Conservation (phyloP, 306 rosid species). For the Trifolium pratense region DNA sequence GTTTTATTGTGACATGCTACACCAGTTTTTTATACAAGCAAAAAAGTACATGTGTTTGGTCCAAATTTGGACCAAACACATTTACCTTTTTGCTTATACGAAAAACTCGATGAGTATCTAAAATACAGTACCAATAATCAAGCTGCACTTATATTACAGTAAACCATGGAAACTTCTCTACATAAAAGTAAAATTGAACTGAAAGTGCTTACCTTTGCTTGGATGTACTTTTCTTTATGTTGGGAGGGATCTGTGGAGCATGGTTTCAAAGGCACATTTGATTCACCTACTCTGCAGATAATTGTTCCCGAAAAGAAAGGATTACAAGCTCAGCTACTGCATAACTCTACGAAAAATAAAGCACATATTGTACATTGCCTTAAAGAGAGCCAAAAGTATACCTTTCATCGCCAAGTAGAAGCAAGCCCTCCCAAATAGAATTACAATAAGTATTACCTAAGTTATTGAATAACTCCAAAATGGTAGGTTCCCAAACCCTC, state of each 20-base stretch:
- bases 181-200: constrained; percentile 26
- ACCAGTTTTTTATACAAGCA: too few species aligned
- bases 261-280: constrained; percentile 66
- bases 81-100: too few species aligned
- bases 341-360: constrained; percentile 19
- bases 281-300: constrained; percentile 58
- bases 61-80: too few species aligned
- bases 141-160: constrained; percentile 11
- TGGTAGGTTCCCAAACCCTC: constrained; percentile 88
- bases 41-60: too few species aligned
- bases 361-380: constrained; percentile 4
- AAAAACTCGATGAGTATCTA: background rate
- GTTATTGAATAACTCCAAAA: constrained; percentile 80
- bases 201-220: constrained; percentile 70
- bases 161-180: constrained; percentile 16
- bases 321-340: constrained; percentile 19
- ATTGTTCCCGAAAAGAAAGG: constrained; percentile 36
- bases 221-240: constrained; percentile 81
- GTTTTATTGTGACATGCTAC: constrained; percentile 4
- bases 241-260: constrained; percentile 64
- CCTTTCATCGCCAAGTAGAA: constrained; percentile 63
- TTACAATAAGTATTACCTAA: constrained; percentile 90
- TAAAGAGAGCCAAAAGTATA: constrained; percentile 43
- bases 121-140: constrained; percentile 18
- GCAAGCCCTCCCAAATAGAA: constrained; percentile 88